Base-by-base conservation (phyloP, 495 filamentous ascomycete genomes). In the Aspergillus sparsus region DNA sequence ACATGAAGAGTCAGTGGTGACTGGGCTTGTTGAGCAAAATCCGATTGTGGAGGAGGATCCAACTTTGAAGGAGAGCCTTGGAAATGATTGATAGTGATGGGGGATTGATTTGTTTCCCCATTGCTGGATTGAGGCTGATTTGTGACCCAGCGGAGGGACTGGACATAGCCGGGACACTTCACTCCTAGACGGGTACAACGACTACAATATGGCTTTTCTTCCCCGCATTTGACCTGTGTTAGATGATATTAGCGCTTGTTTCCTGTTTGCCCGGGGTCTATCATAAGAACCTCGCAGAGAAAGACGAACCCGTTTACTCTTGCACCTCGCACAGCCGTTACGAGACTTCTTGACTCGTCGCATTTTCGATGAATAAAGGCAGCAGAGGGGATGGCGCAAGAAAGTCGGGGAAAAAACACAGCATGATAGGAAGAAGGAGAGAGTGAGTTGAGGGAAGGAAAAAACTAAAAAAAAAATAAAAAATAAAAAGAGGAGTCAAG, bases 161-260 rank as follows among this genome's bases (percentile, higher is more conserved):
- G 78, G 5, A 75, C 69, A 62, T 84, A 85, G 1, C 82, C 82
- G 15, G 82, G 82, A 51, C 82, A 85, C 31, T 62, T 61, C 16
- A 83, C 70, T 0, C 77, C 74, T 49, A 81, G 67, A 36, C 76
- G 77, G n/a, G 66, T 74, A 61, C 82, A 85, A 55, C 81, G 79
- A 56, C 61, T 67, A 63, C 82, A 85, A 50, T 73, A 69, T 36
- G 82, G 82, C 41, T 80, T 76, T 33, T 74, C 74, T 65, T 85
- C 82, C 68, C 81, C 82, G 63, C 82, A 85, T 72, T 85, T 85
- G 57, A 85, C 71, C 82, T 83, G 46, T 52, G 36, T 21, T 12
- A 41, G 35, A 31, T 3, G 55, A 56, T 32, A 33, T 16, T 41
- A 59, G 60, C 42, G 21, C 27, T 21, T 47, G 15, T 47, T 18